Base-by-base conservation (phyloP, 2,329 filamentous ascomycete genomes). In the Beauveria sp. region DNA sequence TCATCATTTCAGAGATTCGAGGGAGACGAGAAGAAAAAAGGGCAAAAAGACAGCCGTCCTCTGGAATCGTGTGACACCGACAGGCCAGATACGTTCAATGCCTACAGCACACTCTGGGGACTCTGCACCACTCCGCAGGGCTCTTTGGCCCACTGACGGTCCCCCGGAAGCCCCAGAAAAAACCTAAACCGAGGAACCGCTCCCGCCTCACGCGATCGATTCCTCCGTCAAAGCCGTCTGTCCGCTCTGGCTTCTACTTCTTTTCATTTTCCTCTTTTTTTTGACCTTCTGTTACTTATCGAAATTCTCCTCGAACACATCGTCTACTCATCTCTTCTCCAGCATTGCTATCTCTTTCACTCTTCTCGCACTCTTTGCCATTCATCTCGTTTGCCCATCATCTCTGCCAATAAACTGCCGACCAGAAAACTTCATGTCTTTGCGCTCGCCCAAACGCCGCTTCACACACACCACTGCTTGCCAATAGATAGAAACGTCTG, bases 171-270 rank as follows among this genome's bases (percentile, higher is more conserved):
- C 54, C 55, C 61, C 61, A 59, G 61, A 62, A 59, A 59, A 59
- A 62, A 57, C 26, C 54, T 62, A 62, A 62, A 54, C 61, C 54
- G 61, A 62, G 61, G 54, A 38, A 34, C 60, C 52, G 51, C 52
- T 57, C 16, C 61, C 53, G 53, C 62, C 62, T 63, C 62, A 63
- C 57, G 57, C 62, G 62, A 63, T 62, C 61, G 55, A 62, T 53
- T 59, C 49, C 50, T 54, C 40, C 20, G 14, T 22, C 60, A 50
- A 56, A 46, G 51, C 46, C 43, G 28, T 43, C 28, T 62, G 22
- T 26, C 38, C 16, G 52, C 63, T 62, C 57, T 48, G 28, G 60
- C 57, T 53, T 52, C 24, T 45, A 57, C 24, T 50, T 53, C 20
- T 24, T 40, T 40, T 62, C 46, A 62, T 51, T 53, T n/a, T 49